Base-by-base conservation (phyloP, 495 filamentous ascomycete species). In the Penicillium ochrochloron region DNA sequence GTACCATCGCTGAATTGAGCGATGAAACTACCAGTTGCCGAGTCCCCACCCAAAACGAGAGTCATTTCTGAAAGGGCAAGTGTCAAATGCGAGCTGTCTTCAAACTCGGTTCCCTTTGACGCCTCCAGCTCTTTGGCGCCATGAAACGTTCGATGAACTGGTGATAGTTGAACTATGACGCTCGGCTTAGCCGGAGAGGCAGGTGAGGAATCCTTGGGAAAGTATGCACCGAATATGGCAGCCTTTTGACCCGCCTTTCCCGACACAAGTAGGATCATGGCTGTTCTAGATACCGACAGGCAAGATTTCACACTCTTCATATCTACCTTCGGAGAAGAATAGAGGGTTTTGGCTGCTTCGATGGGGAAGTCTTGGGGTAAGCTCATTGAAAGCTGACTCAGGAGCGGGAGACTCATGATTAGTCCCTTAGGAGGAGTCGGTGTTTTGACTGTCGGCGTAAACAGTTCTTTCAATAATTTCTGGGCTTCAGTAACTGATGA, bases 311-410 rank as follows among this genome's bases (percentile, higher is more conserved):
- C 21, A 25, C 27, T 12, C 48, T 52, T 52, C 4, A 52, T 4
- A 44, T 44, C 41, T 19, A 44, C 41, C 41, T 19, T 17, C 41
- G 4, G 41, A 44, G 41, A 44, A 44, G 41, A 44, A 19, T n/a
- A 15, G n/a, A 44, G 41, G 3, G 17, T 44, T 44, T 44, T 17
- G 19, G 41, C 17, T 44, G 15, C 5, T 31, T 52, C 48, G 27
- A 52, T 52, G 48, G 48, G 48, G 15, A 31, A 52, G 21, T 52
- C 48, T 27, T 52, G 23, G 21, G 48, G 48, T 17, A 52, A 52
- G 48, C 48, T 31, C 48, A 52, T 14, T 7, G 27, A 52, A 5
- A 52, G 48, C 27, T 52, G 48, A 17, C 48, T 52, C 48, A 31
- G 14, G 10, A 52, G 48, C 29, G 23, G 48, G 23, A 52, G 27